phyloP scores from a whole-genome alignment of 2,329 filamentous ascomycete genomes.

The Cladobotryum protrusum region DNA sequence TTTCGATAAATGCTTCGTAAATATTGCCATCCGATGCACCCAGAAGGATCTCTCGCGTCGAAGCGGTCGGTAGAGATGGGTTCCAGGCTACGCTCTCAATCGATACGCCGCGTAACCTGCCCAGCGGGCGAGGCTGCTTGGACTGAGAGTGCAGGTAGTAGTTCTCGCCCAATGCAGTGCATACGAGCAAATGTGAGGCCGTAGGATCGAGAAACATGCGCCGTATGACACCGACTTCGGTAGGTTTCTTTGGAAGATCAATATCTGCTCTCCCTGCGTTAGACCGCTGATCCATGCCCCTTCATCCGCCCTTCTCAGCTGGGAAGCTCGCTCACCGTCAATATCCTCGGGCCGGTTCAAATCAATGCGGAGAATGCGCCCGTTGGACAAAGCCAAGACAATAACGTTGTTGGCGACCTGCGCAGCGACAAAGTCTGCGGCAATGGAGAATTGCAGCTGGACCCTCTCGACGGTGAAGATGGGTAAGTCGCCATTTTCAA shows the following conservation, averaged over 20 bases:
- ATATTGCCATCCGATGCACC: constrained; percentile 91
- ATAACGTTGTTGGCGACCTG: constrained; percentile 98
- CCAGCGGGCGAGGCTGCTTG: constrained; percentile 74
- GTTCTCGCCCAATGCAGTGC: constrained; percentile 87
- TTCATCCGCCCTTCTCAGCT: neutral
- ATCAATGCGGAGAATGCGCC: constrained; percentile 89
- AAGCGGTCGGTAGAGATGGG: constrained; percentile 83
- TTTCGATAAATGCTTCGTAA: constrained; percentile 93
- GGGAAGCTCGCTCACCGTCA: constrained; percentile 59
- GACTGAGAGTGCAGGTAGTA: constrained; percentile 97
- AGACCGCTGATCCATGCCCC: neutral
- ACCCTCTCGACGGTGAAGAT: constrained; percentile 95
- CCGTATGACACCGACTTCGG: constrained; percentile 85
- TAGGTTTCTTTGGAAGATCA: constrained; percentile 87
- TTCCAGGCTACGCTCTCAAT: constrained; percentile 95
- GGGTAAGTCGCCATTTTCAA: constrained; percentile 60
- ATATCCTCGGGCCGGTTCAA: constrained; percentile 91
- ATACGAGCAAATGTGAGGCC: constrained; percentile 87
- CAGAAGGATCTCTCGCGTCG: constrained; percentile 87
- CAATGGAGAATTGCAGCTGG: constrained; percentile 87
- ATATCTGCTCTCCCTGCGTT: constrained; percentile 60
- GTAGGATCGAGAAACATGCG: constrained; percentile 97
- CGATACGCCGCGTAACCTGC: constrained; percentile 74
- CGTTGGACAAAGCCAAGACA: constrained; percentile 84
- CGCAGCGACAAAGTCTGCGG: constrained; percentile 91